Evolutionary conservation across 768 basidiomycete species (phyloP).

Genomic region (Agrocybe praecox): DNA sequence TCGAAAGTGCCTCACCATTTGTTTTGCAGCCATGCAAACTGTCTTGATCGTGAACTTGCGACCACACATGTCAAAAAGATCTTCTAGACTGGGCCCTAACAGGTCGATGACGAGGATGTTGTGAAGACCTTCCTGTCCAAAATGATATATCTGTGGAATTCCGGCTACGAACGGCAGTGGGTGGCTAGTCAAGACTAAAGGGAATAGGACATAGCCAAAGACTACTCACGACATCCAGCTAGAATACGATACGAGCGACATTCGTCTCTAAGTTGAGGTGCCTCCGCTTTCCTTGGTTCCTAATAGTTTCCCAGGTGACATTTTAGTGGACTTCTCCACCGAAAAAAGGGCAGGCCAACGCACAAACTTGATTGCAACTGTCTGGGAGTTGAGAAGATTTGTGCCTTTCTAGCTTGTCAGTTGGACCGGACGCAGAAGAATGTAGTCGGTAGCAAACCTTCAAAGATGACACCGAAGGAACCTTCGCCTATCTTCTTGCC

Average conservation of each 20-base stretch:
- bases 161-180: conserved; percentile 59
- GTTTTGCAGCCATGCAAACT: conserved; percentile 97
- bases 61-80: conserved; percentile 98
- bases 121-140: conserved; percentile 97
- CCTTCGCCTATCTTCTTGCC: conserved; percentile 99
- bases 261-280: conserved; percentile 97
- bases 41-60: conserved; percentile 98
- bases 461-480: conserved; percentile 95
- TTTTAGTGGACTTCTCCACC: not conserved
- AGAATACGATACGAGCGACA: conserved; percentile 96
- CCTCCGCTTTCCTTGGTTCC: conserved; percentile 94
- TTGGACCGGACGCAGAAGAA: conserved; percentile 3
- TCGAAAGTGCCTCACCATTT: conserved; percentile 67
- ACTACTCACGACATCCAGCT: conserved; percentile 81
- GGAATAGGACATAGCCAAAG: conserved; percentile 2
- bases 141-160: conserved; percentile 99
- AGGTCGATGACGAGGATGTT: conserved; percentile 99
- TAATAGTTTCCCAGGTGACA: conserved; percentile 28
- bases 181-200: conserved; percentile 5
- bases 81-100: conserved; percentile 94
- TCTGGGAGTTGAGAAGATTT: conserved; percentile 97
- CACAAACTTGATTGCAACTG: conserved; percentile 99
- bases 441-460: conserved; percentile 49
- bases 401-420: conserved; percentile 60
- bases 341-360: conserved; percentile 35